phyloP scores from a whole-genome alignment of 352 stramenopile genomes.

The Phytophthora rubi region DNA sequence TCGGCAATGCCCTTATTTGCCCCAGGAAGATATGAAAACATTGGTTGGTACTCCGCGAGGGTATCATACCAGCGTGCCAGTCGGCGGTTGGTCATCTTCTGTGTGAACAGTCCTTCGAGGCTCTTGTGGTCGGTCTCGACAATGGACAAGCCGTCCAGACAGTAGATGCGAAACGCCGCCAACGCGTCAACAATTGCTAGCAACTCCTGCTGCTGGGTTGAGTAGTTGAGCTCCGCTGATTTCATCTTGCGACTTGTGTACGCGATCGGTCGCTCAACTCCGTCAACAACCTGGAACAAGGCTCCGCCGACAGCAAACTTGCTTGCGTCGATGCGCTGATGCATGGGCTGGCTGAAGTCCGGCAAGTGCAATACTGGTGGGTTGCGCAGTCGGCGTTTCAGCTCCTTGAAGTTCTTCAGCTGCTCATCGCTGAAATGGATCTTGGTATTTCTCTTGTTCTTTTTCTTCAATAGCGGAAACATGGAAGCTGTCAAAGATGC shows the following conservation, averaged over 20 bases:
- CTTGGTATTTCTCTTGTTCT: slow-evolving; percentile 4
- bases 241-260: slow-evolving; percentile 29
- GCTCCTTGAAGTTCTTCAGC: slow-evolving; percentile 13
- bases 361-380: slow-evolving; percentile 8
- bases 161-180: not conserved
- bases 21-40: slow-evolving; percentile 27
- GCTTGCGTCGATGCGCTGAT: slow-evolving; percentile 10
- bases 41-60: slow-evolving; percentile 18
- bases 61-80: slow-evolving; percentile 17
- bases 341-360: slow-evolving; percentile 8
- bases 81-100: slow-evolving; percentile 17
- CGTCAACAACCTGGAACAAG: slow-evolving; percentile 5
- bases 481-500: not conserved
- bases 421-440: slow-evolving; percentile 6
- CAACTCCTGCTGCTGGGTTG: slow-evolving; percentile 14
- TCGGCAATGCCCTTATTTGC: slow-evolving; percentile 27
- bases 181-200: slow-evolving; percentile 10
- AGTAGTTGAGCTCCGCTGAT: slow-evolving; percentile 25
- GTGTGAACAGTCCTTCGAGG: slow-evolving; percentile 13
- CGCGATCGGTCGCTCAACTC: slow-evolving; percentile 15
- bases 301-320: slow-evolving; percentile 12
- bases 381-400: not conserved
- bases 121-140: slow-evolving; percentile 22
- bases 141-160: too few relatives aligned
- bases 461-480: slow-evolving; percentile 3